Evolutionary conservation across 371 early-diverging fungal genomes (phyloP).

Genomic region (Saksenaea oblongispora): DNA sequence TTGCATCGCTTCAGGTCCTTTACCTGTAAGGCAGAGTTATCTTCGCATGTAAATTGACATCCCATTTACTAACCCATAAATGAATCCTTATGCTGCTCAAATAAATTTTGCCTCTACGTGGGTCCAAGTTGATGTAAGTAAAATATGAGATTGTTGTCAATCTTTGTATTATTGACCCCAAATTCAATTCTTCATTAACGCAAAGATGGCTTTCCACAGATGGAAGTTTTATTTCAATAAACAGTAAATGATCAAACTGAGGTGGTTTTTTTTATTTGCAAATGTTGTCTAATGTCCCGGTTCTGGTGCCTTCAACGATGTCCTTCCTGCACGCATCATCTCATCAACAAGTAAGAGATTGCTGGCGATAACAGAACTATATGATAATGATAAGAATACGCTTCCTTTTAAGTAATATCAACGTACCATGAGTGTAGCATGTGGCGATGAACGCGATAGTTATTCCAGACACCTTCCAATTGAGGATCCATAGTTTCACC

Average conservation of each 20-base stretch:
- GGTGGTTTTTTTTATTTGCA: not conserved
- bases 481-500: slow-evolving; percentile 95
- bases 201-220: too few relatives aligned
- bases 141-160: too few relatives aligned
- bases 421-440: slow-evolving; percentile 89
- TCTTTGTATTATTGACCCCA: too few relatives aligned
- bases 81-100: too few relatives aligned
- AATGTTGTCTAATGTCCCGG: slow-evolving; percentile 32
- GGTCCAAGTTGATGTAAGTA: too few relatives aligned
- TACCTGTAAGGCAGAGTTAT: too few relatives aligned
- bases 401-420: slow-evolving; percentile 15
- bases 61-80: too few relatives aligned
- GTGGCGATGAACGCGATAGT: slow-evolving; percentile 96
- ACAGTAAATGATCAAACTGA: not conserved
- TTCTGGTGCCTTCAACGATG: slow-evolving; percentile 67
- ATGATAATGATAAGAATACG: slow-evolving; percentile 13
- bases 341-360: slow-evolving; percentile 99
- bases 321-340: slow-evolving; percentile 96
- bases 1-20: too few relatives aligned
- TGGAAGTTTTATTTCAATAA: not conserved
- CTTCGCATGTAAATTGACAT: too few relatives aligned
- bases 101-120: too few relatives aligned
- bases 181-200: too few relatives aligned
- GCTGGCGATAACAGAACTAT: slow-evolving; percentile 91
- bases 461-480: slow-evolving; percentile 96